Evolutionary conservation across 495 filamentous ascomycete species (phyloP).

Genomic region (Penicilliopsis zonata): DNA sequence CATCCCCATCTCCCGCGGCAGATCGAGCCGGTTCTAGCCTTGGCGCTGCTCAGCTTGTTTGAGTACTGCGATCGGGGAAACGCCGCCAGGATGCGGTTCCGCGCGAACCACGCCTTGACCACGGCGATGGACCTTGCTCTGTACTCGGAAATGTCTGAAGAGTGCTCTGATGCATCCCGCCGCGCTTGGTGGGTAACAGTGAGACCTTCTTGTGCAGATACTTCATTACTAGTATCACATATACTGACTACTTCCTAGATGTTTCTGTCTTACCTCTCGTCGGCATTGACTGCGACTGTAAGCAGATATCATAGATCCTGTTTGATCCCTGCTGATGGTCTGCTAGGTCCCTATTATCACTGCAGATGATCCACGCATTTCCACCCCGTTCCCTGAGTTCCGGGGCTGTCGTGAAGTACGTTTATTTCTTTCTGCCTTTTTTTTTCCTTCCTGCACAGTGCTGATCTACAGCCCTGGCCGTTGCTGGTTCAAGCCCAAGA

Average conservation of each 20-base stretch:
- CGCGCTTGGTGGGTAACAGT: conserved; percentile 42
- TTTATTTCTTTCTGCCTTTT: no score
- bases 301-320: no score
- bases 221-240: conserved; percentile 32
- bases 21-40: conserved; percentile 32
- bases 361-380: conserved; percentile 33
- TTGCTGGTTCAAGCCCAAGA: no score
- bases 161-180: conserved; percentile 30
- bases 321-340: no score
- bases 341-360: no score
- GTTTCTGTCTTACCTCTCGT: no score
- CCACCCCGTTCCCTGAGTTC: conserved; percentile 32
- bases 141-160: conserved; percentile 23
- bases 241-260: conserved; percentile 30
- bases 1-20: conserved; percentile 30
- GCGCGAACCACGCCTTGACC: conserved; percentile 32
- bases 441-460: no score
- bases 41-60: conserved; percentile 34
- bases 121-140: conserved; percentile 30
- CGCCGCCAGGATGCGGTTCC: conserved; percentile 35
- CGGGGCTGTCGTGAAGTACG: no score
- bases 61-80: conserved; percentile 42
- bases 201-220: conserved; percentile 28
- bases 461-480: no score
- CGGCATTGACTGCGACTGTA: no score